Evolutionary conservation across 352 stramenopile genomes (phyloP).

Genomic region (Pythium oligandrum): DNA sequence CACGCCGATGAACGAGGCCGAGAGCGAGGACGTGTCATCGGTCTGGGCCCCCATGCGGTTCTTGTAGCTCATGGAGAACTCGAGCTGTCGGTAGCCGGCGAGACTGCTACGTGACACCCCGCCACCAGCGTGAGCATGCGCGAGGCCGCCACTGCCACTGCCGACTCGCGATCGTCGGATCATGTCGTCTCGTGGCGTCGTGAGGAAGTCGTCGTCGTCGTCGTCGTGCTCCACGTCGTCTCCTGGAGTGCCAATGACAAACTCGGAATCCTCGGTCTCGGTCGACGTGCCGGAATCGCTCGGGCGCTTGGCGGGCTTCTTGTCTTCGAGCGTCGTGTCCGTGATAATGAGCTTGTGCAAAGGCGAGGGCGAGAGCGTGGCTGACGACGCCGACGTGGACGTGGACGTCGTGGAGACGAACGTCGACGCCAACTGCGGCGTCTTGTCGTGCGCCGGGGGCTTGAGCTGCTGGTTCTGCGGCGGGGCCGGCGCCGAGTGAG

Average conservation of each 20-base stretch:
- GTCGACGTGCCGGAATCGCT: slow-evolving; percentile 21
- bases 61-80: slow-evolving; percentile 86
- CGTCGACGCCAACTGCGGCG: slow-evolving; percentile 1
- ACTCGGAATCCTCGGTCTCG: slow-evolving; percentile 18
- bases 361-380: slow-evolving; percentile 37
- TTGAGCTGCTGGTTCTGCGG: neutral
- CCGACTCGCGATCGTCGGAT: neutral
- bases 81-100: slow-evolving; percentile 69
- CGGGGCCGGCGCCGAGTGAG: neutral
- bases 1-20: neutral
- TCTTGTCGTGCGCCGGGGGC: neutral
- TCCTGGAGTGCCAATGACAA: neutral
- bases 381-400: slow-evolving; percentile 41
- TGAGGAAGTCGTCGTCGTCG: neutral
- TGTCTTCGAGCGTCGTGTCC: slow-evolving; percentile 13
- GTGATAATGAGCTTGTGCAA: slow-evolving; percentile 17
- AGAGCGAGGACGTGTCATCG: slow-evolving; percentile 3
- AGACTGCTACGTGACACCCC: slow-evolving; percentile 37
- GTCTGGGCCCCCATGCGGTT: slow-evolving; percentile 37
- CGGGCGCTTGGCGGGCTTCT: slow-evolving; percentile 8
- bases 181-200: slow-evolving; percentile 14
- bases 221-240: neutral
- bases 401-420: slow-evolving; percentile 18
- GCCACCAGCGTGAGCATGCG: slow-evolving; percentile 2
- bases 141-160: neutral